Conservation (phyloP, 805 yeast species). For the Lipomyces sp. region DNA sequence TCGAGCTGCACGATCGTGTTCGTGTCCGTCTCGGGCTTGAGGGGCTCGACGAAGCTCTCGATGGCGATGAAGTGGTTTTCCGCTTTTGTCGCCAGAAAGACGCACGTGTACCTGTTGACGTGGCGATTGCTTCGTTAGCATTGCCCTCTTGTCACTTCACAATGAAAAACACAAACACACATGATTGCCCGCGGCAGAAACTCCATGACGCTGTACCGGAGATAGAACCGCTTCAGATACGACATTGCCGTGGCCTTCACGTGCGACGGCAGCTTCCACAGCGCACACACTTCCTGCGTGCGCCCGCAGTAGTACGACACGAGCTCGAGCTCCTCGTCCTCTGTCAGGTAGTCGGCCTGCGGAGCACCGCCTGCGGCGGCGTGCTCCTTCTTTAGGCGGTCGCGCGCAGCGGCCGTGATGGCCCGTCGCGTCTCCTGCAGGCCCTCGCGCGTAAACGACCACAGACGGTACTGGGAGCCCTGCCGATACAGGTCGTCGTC, state of each 20-base stretch:
- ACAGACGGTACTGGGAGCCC: constrained; percentile 74
- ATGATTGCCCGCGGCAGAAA: constrained; percentile 80
- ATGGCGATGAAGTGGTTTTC: constrained; percentile 89
- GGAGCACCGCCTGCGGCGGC: constrained; percentile 29
- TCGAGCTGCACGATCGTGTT: constrained; percentile 73
- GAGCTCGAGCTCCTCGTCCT: constrained; percentile 67
- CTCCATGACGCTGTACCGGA: constrained; percentile 79
- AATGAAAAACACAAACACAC: constrained; percentile 36
- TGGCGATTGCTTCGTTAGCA: too few relatives aligned
- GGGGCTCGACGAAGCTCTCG: constrained; percentile 67
- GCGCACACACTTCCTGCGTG: constrained; percentile 64
- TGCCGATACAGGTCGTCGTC: constrained; percentile 86
- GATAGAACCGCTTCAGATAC: constrained; percentile 75
- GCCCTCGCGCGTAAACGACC: constrained; percentile 74
- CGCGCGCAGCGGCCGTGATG: constrained; percentile 58
- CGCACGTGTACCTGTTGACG: constrained; percentile 53
- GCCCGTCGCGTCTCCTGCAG: constrained; percentile 48
- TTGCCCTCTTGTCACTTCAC: background rate
- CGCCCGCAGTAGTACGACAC: constrained; percentile 70
- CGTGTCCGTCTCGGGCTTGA: constrained; percentile 62
- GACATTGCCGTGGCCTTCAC: constrained; percentile 79
- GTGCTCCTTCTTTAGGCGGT: constrained; percentile 33
- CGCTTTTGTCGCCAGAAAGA: constrained; percentile 87
- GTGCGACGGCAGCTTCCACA: constrained; percentile 81
- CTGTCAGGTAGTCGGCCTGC: constrained; percentile 48